Conservation (phyloP, 768 basidiomycete genomes). For the Dentipellis sp. region DNA sequence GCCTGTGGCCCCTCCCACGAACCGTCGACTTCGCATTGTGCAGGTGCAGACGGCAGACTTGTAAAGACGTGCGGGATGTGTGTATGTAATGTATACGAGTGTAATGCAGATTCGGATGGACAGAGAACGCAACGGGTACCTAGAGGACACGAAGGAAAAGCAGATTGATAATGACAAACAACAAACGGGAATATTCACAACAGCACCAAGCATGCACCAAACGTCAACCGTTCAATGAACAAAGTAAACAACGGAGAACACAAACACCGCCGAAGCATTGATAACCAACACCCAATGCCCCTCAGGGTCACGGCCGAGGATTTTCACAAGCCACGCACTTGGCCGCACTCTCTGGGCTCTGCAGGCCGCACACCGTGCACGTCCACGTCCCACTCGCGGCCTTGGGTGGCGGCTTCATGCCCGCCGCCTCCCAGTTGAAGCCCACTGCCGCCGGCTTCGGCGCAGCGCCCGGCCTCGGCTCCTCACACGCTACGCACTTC, state of each 20-base stretch:
- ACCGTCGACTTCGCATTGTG: too few species aligned
- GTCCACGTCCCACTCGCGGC: slow-evolving; percentile 23
- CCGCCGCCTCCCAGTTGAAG: slow-evolving; percentile 33
- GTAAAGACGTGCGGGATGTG: slow-evolving; percentile 6
- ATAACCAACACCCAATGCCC: too few species aligned
- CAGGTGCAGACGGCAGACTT: too few species aligned
- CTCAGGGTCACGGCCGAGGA: slow-evolving; percentile 1
- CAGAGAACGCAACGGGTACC: too few species aligned
- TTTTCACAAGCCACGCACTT: slow-evolving; percentile 25
- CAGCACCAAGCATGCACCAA: not conserved
- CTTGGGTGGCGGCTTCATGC: slow-evolving; percentile 22
- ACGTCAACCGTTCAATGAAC: not conserved
- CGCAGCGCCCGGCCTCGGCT: not conserved
- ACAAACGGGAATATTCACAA: not conserved
- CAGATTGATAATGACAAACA: not conserved
- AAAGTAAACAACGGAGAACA: not conserved
- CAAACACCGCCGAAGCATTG: not conserved
- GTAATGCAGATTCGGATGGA: too few species aligned
- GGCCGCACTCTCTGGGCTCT: slow-evolving; percentile 16
- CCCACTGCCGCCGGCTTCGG: not conserved
- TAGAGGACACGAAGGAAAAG: too few species aligned
- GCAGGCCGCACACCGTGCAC: slow-evolving; percentile 29
- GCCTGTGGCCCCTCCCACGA: too few species aligned
- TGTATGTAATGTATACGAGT: not conserved
- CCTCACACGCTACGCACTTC: slow-evolving; percentile 25